These are phyloP conservation scores for Russula virescens DNA, from an alignment of 768 basidiomycete genomes.

Conservation along the genomic window DNA sequence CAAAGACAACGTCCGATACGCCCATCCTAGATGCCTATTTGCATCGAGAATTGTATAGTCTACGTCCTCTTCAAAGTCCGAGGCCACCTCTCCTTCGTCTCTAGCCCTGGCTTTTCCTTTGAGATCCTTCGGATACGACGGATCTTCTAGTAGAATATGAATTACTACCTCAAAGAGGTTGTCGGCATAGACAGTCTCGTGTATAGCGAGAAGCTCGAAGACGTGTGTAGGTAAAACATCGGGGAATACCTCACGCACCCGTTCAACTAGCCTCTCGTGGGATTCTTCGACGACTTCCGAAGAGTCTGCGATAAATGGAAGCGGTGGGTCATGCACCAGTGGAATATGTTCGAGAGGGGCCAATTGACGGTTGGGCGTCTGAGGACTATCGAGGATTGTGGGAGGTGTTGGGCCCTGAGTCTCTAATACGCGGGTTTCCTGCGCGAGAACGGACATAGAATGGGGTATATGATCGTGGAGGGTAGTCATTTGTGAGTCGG, in stretches of 20 bases:
- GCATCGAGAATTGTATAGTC: conserved; percentile 53
- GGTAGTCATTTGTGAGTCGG: neutral
- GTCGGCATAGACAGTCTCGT: conserved; percentile 34
- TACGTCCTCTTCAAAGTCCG: conserved; percentile 32
- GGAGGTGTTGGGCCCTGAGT: neutral
- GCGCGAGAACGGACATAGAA: neutral
- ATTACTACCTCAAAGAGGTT: conserved; percentile 49
- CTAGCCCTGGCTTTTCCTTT: conserved; percentile 40
- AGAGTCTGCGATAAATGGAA: neutral
- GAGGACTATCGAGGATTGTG: neutral
- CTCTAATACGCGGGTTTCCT: neutral
- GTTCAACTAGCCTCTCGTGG: conserved; percentile 37
- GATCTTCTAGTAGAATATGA: conserved; percentile 57
- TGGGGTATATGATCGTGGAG: neutral
- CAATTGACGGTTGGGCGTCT: neutral
- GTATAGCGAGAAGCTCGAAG: conserved; percentile 41
- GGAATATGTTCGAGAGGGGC: neutral
- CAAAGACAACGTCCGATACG: conserved; percentile 49
- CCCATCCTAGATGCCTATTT: conserved; percentile 35
- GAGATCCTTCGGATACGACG: conserved; percentile 52
- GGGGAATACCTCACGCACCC: conserved; percentile 62
- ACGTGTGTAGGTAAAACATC: conserved; percentile 58
- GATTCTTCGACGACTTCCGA: conserved; percentile 1
- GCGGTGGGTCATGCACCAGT: neutral
- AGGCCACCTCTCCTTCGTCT: conserved; percentile 21